These are phyloP conservation scores for Colletotrichum nymphaeae DNA, from an alignment of 2,329 filamentous ascomycete species.

Conservation along the genomic window DNA sequence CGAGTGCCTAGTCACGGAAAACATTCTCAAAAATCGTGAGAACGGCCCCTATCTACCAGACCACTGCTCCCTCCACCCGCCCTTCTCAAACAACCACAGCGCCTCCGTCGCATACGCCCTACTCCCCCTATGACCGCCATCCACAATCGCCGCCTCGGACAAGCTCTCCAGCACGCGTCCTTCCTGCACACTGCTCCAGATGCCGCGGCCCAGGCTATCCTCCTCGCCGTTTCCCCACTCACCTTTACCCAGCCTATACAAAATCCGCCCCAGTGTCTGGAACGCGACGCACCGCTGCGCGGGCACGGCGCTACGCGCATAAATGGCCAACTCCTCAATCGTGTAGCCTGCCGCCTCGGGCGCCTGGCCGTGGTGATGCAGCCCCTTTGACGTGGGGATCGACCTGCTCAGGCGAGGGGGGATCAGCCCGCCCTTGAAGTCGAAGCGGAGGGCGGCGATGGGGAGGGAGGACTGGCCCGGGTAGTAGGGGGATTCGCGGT, in stretches of 20 bases:
- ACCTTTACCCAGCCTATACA: conserved; percentile 84
- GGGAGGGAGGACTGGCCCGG: conserved; percentile 79
- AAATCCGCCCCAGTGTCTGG: conserved; percentile 86
- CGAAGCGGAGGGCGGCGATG: conserved; percentile 85
- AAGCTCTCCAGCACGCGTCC: conserved; percentile 82
- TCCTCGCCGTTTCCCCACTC: conserved; percentile 71
- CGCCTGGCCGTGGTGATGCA: conserved; percentile 94
- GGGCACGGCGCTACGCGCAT: conserved; percentile 84
- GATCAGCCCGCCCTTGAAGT: conserved; percentile 84
- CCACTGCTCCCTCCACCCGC: conserved; percentile 75
- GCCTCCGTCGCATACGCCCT: conserved; percentile 89
- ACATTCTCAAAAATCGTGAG: background rate
- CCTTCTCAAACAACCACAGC: conserved; percentile 83
- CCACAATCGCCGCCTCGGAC: conserved; percentile 78
- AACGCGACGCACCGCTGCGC: conserved; percentile 92
- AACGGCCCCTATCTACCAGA: conserved; percentile 59
- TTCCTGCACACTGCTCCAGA: conserved; percentile 86
- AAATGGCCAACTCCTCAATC: conserved; percentile 82
- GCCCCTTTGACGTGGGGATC: conserved; percentile 80
- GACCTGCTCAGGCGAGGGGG: conserved; percentile 79
- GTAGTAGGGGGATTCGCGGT: conserved; percentile 83
- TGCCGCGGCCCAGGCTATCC: conserved; percentile 75
- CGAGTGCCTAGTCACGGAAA: background rate
- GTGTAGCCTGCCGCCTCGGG: conserved; percentile 97
- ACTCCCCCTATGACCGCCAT: conserved; percentile 80